A percentile compares a stretch with the other conserved stretches of the same genome.
These are phyloP conservation scores for Blastomyces silverae DNA, from an alignment of 2,329 filamentous ascomycete species.

Conservation along the genomic window DNA sequence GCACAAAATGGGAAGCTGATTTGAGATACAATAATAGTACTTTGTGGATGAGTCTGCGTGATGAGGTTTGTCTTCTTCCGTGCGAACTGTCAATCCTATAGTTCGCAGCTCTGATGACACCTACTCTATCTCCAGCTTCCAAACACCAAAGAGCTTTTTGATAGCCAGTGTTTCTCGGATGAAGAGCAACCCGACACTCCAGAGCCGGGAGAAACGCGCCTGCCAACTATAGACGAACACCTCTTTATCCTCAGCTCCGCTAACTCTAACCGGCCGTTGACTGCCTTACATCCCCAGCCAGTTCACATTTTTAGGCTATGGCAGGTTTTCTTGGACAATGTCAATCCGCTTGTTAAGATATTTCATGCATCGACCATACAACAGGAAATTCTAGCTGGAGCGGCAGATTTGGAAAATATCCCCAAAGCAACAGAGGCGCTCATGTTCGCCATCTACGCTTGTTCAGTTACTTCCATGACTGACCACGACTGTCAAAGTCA, in stretches of 20 bases:
- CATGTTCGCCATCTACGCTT: slow-evolving; percentile 60
- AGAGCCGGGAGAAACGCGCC: neutral
- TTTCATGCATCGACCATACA: slow-evolving; percentile 67
- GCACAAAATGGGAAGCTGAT: slow-evolving; percentile 36
- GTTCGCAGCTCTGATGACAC: neutral
- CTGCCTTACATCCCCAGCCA: slow-evolving; percentile 24
- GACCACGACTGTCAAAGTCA: slow-evolving; percentile 47
- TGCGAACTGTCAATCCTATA: neutral
- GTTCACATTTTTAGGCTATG: slow-evolving; percentile 58
- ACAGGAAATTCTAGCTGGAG: slow-evolving; percentile 57
- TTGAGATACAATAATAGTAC: neutral
- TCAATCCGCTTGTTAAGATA: slow-evolving; percentile 64
- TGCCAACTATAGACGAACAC: slow-evolving; percentile 4
- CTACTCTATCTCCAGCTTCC: neutral
- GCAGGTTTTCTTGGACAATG: slow-evolving; percentile 67
- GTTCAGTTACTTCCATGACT: slow-evolving; percentile 52
- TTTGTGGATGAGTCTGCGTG: slow-evolving; percentile 23
- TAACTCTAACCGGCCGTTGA: slow-evolving; percentile 8
- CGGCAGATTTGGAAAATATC: slow-evolving; percentile 39
- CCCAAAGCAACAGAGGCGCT: slow-evolving; percentile 36
- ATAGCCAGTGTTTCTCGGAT: slow-evolving; percentile 1
- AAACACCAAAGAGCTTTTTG: neutral
- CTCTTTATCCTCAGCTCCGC: slow-evolving; percentile 11
- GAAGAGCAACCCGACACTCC: slow-evolving; percentile 4
- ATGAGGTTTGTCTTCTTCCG: slow-evolving; percentile 14